Evolutionary conservation across 202 grass and related monocot genomes (phyloP), one percentile per base, ranked within the genome.

Genomic region (Setaria italica): DNA sequence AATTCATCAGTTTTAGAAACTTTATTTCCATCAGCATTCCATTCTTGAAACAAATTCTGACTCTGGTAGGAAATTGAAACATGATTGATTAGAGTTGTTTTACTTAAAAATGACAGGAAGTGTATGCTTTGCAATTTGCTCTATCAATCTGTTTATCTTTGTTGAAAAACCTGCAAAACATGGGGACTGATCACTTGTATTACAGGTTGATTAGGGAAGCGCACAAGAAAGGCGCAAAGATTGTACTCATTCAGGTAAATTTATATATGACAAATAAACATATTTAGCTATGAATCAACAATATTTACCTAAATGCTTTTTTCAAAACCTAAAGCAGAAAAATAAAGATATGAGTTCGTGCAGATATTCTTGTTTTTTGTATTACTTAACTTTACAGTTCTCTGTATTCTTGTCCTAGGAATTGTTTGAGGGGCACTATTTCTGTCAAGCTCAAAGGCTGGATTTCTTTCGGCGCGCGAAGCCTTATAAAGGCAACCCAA

Each of bases 401-500:
- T 25, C 11, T 25, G 14, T 21, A 66, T 14, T 19, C 32, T 35
- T 87, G 51, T 70, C 65, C 46, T 53, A 99, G 96, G 93, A 99
- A 86, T 78, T 99, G 37, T 99, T 99, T 90, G 96, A 99, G 72
- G 93, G 96, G 11, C 86, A 91, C 70, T 95, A 98, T 92, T 98
- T 98, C 83, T 98, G 96, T 84, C 96, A 98, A 88, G 93, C 91
- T 89, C 91, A 99, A 88, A 92, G 90, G 74, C 67, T 92, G 85
- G 93, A 96, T 72, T 95, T 92, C 60, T 99, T 99, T 78, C 42
- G 35, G 47, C 88, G 86, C 25, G 96, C 96, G 48, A 95, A 92
- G 62, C 93, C 96, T 86, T 99, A 94, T 79, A 91, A 95, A 90
- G 93, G 76, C 16, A 93, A 99, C 79, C 79, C 93, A 70, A 99